A percentile compares a stretch with the other conserved stretches of the same genome.
Conservation (phyloP, 805 yeast genomes). For the Monosporozyma unispora region DNA sequence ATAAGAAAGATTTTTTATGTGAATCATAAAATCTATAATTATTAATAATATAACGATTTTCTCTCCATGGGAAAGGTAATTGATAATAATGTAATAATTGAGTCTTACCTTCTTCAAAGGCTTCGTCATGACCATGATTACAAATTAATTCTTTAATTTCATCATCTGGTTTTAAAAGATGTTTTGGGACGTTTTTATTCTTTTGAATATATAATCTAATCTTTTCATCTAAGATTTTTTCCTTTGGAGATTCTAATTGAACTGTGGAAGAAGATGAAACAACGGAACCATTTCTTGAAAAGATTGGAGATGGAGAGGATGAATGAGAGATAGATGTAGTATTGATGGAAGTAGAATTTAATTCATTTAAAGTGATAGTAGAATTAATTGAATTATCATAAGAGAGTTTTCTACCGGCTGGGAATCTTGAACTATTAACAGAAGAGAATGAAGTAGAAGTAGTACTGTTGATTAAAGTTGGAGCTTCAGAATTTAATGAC, state of each 20-base stretch:
- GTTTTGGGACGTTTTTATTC: slow-evolving; percentile 3
- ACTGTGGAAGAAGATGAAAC: not conserved
- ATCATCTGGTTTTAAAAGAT: slow-evolving; percentile 2
- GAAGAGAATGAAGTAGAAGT: not conserved
- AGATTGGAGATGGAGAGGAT: slow-evolving; percentile 4
- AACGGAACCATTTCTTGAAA: slow-evolving; percentile 1
- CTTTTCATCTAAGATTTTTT: not conserved
- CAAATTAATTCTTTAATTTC: slow-evolving; percentile 20
- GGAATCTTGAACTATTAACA: not conserved
- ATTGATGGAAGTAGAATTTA: not conserved
- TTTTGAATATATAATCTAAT: not conserved
- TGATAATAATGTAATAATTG: slow-evolving; percentile 71
- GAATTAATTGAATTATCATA: slow-evolving; percentile 1
- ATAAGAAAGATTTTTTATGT: slow-evolving; percentile 48
- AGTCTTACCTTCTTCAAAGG: slow-evolving; percentile 34
- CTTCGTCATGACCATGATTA: slow-evolving; percentile 40
- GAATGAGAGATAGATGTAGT: not conserved
- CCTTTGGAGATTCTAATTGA: not conserved
- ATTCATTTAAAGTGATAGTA: not conserved
- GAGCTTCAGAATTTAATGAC: slow-evolving; percentile 15
- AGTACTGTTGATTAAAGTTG: slow-evolving; percentile 12
- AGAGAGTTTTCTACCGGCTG: not conserved
- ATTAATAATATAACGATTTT: slow-evolving; percentile 70
- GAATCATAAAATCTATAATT: slow-evolving; percentile 79
- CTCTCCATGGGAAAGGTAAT: slow-evolving; percentile 88